These are phyloP conservation scores for Saccharomycopsis hybrid DNA, from an alignment of 1,139 yeast genomes.

Conservation along the genomic window DNA sequence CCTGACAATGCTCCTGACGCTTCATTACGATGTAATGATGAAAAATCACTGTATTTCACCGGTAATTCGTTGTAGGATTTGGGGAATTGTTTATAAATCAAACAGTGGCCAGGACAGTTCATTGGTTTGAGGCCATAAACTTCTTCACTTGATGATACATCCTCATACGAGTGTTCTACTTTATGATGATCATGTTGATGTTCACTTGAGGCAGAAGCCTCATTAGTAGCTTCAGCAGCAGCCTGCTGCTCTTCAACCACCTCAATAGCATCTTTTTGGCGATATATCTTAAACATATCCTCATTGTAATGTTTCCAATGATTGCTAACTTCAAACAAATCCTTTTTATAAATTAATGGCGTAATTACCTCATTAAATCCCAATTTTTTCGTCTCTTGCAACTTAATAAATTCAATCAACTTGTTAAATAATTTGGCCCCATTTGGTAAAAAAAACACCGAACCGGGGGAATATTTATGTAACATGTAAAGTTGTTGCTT, in stretches of 20 bases:
- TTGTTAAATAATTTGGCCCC: slow-evolving; percentile 84
- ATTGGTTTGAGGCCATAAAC: slow-evolving; percentile 85
- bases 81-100: slow-evolving; percentile 75
- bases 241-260: slow-evolving; percentile 21
- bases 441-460: slow-evolving; percentile 82
- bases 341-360: slow-evolving; percentile 80
- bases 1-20: slow-evolving; percentile 94
- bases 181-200: too few relatives aligned
- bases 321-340: slow-evolving; percentile 87
- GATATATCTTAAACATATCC: slow-evolving; percentile 83
- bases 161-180: too few relatives aligned
- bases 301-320: slow-evolving; percentile 95
- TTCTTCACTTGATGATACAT: too few relatives aligned
- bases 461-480: slow-evolving; percentile 80
- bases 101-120: slow-evolving; percentile 98
- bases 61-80: slow-evolving; percentile 90
- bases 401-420: slow-evolving; percentile 72
- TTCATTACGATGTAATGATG: slow-evolving; percentile 92
- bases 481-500: slow-evolving; percentile 70
- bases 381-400: slow-evolving; percentile 66
- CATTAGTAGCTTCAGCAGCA: slow-evolving; percentile 13
- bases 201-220: slow-evolving; percentile 23
- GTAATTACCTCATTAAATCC: slow-evolving; percentile 93
- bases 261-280: slow-evolving; percentile 28
- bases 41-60: slow-evolving; percentile 82